Evolutionary conservation across 2,329 filamentous ascomycete genomes (phyloP).

Genomic region (Colletotrichum sp.): DNA sequence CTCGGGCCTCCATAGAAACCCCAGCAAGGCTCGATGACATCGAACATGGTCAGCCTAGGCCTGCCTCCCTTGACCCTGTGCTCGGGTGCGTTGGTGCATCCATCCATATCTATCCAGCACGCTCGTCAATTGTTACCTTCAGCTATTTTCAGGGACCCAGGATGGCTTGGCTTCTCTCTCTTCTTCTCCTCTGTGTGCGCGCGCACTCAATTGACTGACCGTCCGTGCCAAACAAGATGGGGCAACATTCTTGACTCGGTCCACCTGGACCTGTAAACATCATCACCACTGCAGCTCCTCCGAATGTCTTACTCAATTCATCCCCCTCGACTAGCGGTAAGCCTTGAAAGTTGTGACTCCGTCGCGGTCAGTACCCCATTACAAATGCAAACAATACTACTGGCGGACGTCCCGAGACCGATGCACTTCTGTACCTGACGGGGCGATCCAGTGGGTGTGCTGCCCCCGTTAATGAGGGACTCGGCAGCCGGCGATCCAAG

Average conservation of each 20-base stretch:
- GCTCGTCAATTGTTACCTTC: neutral
- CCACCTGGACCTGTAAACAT: neutral
- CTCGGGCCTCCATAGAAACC: neutral
- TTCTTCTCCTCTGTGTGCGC: neutral
- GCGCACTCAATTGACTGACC: neutral
- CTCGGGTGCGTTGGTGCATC: neutral
- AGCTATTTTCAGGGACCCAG: neutral
- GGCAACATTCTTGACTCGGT: neutral
- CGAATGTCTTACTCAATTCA: neutral
- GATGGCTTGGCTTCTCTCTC: neutral
- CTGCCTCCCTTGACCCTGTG: neutral
- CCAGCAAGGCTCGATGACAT: neutral
- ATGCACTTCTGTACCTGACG: neutral
- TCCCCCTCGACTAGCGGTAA: neutral
- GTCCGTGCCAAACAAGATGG: neutral
- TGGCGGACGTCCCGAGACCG: neutral
- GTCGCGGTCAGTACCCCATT: neutral
- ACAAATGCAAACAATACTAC: conserved; percentile 3
- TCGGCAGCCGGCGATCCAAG: neutral
- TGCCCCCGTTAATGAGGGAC: neutral
- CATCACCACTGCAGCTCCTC: neutral
- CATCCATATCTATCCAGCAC: neutral
- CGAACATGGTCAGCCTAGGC: neutral
- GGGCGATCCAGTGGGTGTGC: neutral
- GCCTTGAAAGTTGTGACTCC: neutral